These are phyloP conservation scores for Trypanosoma theileri DNA, from an alignment of 208 protist genomes.

Conservation along the genomic window DNA sequence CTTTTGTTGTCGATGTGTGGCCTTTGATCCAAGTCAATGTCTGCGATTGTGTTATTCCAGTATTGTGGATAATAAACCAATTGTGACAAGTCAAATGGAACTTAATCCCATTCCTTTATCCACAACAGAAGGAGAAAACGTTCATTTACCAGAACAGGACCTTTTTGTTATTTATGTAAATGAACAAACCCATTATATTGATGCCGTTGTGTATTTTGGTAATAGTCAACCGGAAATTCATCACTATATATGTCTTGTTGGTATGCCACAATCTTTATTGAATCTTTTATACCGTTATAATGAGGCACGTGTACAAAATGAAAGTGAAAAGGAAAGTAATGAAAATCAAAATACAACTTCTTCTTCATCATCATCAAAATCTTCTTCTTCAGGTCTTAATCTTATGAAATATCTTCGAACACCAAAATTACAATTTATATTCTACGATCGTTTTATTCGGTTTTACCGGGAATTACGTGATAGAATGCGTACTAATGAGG, in stretches of 20 bases:
- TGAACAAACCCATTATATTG: conserved; percentile 57
- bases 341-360: neutral
- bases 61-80: conserved; percentile 40
- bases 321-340: neutral
- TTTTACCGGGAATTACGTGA: conserved; percentile 73
- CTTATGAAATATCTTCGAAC: conserved; percentile 74
- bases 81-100: conserved; percentile 8
- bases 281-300: conserved; percentile 80
- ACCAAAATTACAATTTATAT: conserved; percentile 69
- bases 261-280: conserved; percentile 79
- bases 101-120: neutral
- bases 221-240: conserved; percentile 67
- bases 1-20: conserved; percentile 51
- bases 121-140: neutral
- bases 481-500: conserved; percentile 48
- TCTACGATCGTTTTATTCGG: conserved; percentile 62
- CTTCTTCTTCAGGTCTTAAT: conserved; percentile 38
- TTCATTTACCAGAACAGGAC: conserved; percentile 26
- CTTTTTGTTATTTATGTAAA: conserved; percentile 77
- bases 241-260: conserved; percentile 79
- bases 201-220: conserved; percentile 82
- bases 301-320: conserved; percentile 36
- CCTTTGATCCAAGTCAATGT: conserved; percentile 48
- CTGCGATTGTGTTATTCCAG: conserved; percentile 47
- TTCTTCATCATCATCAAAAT: too few species aligned